Base-by-base conservation (phyloP, 495 filamentous ascomycete species). In the Penicillium atrosanguineum region DNA sequence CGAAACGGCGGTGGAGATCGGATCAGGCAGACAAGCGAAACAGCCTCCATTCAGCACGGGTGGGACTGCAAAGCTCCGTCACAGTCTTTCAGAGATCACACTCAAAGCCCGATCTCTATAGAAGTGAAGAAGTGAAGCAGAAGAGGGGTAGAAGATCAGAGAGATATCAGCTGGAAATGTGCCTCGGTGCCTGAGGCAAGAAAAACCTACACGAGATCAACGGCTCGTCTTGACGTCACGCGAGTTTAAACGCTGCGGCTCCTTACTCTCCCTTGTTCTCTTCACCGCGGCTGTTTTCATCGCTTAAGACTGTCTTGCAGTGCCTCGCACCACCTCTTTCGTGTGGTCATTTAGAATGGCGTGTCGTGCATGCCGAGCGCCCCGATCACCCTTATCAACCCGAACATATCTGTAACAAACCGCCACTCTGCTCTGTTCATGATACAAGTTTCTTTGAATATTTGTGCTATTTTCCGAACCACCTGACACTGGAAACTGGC, bases 141-240 rank as follows among this genome's bases (percentile, higher is more conserved):
- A 18, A 39, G 7, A 31, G 15, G 15, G 31, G 9, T 16, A 9
- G 28, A 14, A 34, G 31, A 12, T 34, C 31, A 34, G 3, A 8
- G 20, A 1, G 9, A 50, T 40, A 48, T 52, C 52, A 53, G 47
- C 48, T 51, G 52, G 47, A 49, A 50, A 53, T 23, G 23, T 23
- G 23, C 23, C 23, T 23, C 23, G 5, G 23, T 23, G 23, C 23
- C 29, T 16, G 28, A 31, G 28, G 23, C 23, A 7, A 31, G 31
- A 34, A 12, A 14, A 34, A 28, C 28, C 42, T 12, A 25, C 20
- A 29, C 5, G 25, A 34, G 42, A 23, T 64, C 55, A 43, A 57
- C 53, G 50, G 50, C 37, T 57, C 51, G 60, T 65, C 52, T 56
- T 66, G 63, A 66, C 63, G 63, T 66, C 63, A 66, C 63, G 60